phyloP scores from a whole-genome alignment of 2,329 filamentous ascomycete genomes.

The Gyromitra esculenta region DNA sequence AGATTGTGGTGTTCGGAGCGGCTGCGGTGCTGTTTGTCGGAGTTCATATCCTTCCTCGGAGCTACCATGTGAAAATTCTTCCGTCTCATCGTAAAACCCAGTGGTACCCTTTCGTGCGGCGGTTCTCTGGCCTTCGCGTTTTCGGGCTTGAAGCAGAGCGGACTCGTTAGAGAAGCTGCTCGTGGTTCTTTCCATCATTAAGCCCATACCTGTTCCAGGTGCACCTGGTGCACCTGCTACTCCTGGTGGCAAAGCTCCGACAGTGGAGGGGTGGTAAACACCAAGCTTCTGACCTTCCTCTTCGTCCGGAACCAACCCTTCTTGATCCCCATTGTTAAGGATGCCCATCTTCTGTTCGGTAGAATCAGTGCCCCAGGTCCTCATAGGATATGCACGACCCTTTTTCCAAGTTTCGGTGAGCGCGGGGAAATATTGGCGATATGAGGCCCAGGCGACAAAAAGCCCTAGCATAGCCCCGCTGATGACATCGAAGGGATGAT shows the following conservation, averaged over 20 bases:
- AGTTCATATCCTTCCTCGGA: conserved; percentile 47
- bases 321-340: conserved; percentile 21
- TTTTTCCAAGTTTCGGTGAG: conserved; percentile 68
- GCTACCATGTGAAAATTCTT: conserved; percentile 29
- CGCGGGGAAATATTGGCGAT: conserved; percentile 70
- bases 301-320: conserved; percentile 47
- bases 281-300: conserved; percentile 49
- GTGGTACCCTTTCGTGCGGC: conserved; percentile 16
- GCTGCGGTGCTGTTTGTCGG: conserved; percentile 10
- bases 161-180: conserved; percentile 51
- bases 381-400: conserved; percentile 69
- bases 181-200: conserved; percentile 44
- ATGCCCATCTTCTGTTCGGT: conserved; percentile 48
- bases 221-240: conserved; percentile 16
- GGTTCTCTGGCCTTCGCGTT: conserved; percentile 45
- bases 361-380: conserved; percentile 67
- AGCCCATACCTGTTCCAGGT: conserved; percentile 50
- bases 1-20: conserved; percentile 10
- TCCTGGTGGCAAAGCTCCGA: conserved; percentile 6
- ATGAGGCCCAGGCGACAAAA: conserved; percentile 65
- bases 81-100: conserved; percentile 30
- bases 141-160: conserved; percentile 49
- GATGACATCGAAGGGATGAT: conserved; percentile 71
- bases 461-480: conserved; percentile 67
- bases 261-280: conserved; percentile 16